These are phyloP conservation scores for Beta vulgaris DNA, from an alignment of 148 eudicot genomes.

Conservation along the genomic window DNA sequence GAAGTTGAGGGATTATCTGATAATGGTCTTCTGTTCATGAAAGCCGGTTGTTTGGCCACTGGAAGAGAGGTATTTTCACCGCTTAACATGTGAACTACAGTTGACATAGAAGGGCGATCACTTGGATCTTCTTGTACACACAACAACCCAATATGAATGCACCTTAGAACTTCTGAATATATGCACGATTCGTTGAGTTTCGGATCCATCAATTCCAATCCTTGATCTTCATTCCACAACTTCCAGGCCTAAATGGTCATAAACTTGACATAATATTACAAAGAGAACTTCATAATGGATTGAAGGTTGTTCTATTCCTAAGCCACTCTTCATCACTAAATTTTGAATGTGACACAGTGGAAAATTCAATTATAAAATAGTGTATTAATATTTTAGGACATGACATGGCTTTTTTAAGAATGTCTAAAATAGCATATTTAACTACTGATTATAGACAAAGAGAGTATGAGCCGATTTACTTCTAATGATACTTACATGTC, in stretches of 20 bases:
- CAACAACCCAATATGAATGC: constrained; percentile 26
- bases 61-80: constrained; percentile 21
- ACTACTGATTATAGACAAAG: too few species aligned
- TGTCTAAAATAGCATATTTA: too few species aligned
- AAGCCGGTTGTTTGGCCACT: constrained; percentile 12
- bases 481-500: constrained; percentile 22
- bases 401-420: too few species aligned
- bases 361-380: too few species aligned
- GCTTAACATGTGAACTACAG: constrained; percentile 22
- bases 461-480: too few species aligned
- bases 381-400: too few species aligned
- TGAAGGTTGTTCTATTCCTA: too few species aligned
- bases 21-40: constrained; percentile 9
- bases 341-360: too few species aligned
- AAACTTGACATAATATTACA: constrained; percentile 10
- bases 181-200: constrained; percentile 13
- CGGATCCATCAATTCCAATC: constrained; percentile 22
- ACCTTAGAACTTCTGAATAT: constrained; percentile 22
- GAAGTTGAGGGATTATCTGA: not conserved
- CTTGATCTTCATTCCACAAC: constrained; percentile 32
- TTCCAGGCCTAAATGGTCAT: constrained; percentile 26
- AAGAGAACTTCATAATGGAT: too few species aligned
- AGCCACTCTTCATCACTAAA: too few species aligned
- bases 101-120: constrained; percentile 28
- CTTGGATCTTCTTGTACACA: constrained; percentile 30